phyloP scores from a whole-genome alignment of 345 rosid genomes.

The Mangifera indica region DNA sequence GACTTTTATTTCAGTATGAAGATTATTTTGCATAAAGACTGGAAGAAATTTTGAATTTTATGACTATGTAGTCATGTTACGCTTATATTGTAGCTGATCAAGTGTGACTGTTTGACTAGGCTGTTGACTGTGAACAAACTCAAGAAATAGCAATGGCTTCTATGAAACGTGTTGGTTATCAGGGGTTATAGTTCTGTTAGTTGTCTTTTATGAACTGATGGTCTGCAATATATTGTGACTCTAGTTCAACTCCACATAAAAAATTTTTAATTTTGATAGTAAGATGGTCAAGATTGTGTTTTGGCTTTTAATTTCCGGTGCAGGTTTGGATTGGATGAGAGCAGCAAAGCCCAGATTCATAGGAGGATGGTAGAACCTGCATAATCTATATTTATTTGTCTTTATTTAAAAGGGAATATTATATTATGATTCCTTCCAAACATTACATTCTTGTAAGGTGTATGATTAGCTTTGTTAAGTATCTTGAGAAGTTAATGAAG shows the following conservation, averaged over 20 bases:
- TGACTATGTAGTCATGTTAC: slow-evolving; percentile 7
- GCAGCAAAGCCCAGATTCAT: not conserved
- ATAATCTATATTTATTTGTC: not conserved
- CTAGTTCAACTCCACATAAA: not conserved
- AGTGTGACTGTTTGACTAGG: not conserved
- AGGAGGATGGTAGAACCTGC: not conserved
- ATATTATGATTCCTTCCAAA: not conserved
- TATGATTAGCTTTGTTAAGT: not conserved
- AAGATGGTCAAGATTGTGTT: not conserved
- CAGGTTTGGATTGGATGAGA: not conserved
- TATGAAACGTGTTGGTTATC: not conserved
- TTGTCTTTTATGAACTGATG: not conserved
- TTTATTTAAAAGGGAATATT: not conserved
- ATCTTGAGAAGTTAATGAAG: not conserved
- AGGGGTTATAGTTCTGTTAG: not conserved
- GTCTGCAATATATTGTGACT: not conserved
- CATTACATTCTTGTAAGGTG: not conserved
- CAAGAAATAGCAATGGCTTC: not conserved
- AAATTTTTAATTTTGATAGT: not conserved
- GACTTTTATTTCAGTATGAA: slow-evolving; percentile 10
- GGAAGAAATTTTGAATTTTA: not conserved
- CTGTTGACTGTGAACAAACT: not conserved
- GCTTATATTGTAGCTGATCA: not conserved
- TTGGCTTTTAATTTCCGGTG: not conserved
- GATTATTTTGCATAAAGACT: not conserved